Evolutionary conservation across 257 asterid species (phyloP), one percentile per base, ranked within the genome.

Genomic region (Ilex asprella): DNA sequence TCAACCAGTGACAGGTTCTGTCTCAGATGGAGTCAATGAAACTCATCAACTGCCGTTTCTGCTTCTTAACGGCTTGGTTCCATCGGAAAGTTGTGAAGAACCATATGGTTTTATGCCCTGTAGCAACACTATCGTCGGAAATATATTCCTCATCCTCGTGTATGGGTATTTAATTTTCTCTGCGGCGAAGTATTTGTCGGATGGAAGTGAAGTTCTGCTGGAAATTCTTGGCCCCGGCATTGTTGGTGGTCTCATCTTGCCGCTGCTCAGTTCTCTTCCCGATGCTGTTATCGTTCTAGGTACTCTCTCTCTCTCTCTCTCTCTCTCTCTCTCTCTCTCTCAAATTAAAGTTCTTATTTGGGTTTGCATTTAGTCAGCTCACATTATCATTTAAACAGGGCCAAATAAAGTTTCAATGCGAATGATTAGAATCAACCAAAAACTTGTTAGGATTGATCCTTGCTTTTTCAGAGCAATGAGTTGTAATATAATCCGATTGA

Each of bases 181-280:
- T 3, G 84, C 82, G 3, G 86, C 82, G 13, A 73, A 29, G 14
- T 85, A 69, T 21, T 76, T 81, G 0, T 88, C 75, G 2, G 74
- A 29, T 39, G 94, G 94, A 15, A 80, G 89, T 13, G 75, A 85
- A 11, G 65, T 76, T 27, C 71, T 86, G 60, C 81, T 75, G 65
- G 74, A 69, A 32, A 75, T 82, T 5, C 77, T 76, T 9, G 95
- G 88, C 0, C 88, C 95, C 0, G 79, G 85, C 1, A 69, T 86
- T 2, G 65, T 86, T 27, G 95, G 95, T 51, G 86, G 70, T n/a
- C 75, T 89, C 41, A 54, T 86, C 79, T 75, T 86, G 67, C 95
- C 85, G 56, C 6, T 86, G 7, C 86, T 86, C 31, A 82, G 88
- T 66, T 59, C 78, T 0, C 57, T 83, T 61, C 95, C 91, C 10